These are phyloP conservation scores for Papiliotrema flavescens DNA, from an alignment of 1,284 basidiomycete species.

Conservation along the genomic window DNA sequence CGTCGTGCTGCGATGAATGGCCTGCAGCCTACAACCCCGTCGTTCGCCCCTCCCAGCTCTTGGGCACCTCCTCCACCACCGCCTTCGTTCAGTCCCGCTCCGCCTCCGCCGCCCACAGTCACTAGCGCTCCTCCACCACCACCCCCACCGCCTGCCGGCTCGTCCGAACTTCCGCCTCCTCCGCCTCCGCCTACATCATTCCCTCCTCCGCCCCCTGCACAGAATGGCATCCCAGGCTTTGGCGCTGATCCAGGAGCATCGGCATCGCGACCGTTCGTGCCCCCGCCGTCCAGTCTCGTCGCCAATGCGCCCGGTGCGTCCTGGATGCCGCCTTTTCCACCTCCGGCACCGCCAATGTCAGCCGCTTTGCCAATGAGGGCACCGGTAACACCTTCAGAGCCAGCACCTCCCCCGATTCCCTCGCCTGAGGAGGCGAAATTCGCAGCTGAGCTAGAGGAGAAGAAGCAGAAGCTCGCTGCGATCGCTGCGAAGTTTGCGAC, in stretches of 20 bases:
- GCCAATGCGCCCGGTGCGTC: constrained; percentile 4
- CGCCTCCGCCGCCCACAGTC: constrained; percentile 1
- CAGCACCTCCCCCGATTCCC: constrained; percentile 6
- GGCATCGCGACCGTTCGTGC: constrained; percentile 5
- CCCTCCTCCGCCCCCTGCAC: background rate
- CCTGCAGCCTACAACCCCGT: background rate
- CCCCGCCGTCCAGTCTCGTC: constrained; percentile 4
- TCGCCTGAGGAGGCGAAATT: constrained; percentile 15
- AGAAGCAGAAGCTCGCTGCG: constrained; percentile 70
- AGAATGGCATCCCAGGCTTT: background rate
- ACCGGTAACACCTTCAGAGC: background rate
- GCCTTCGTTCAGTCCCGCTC: background rate
- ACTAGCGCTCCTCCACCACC: background rate
- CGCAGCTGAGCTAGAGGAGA: constrained; percentile 50
- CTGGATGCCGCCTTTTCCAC: background rate
- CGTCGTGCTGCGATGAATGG: constrained; percentile 30
- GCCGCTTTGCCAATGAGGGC: background rate
- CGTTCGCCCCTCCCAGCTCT: background rate
- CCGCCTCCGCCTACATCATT: constrained; percentile 5
- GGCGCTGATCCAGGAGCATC: constrained; percentile 3
- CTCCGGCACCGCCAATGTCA: constrained; percentile 1
- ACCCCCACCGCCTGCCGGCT: background rate
- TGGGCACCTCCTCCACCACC: background rate
- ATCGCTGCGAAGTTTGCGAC: constrained; percentile 57
- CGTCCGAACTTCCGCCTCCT: background rate